Evolutionary conservation across 305 asterid genomes (phyloP).

Genomic region (Fraxinus floribunda): DNA sequence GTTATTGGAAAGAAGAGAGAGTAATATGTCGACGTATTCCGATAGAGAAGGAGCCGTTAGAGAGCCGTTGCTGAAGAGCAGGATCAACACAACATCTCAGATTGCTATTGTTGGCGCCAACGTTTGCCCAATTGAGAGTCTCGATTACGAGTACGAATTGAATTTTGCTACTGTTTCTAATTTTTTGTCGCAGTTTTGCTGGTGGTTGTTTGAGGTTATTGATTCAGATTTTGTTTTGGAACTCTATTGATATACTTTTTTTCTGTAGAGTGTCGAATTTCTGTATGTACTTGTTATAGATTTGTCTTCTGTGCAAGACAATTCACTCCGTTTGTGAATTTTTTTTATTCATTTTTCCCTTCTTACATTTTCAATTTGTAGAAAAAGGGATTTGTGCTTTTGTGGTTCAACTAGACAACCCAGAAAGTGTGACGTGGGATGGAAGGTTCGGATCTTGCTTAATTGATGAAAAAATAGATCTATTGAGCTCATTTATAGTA

Average conservation of each 20-base stretch:
- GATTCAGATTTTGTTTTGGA: neutral
- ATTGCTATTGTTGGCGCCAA: conserved; percentile 91
- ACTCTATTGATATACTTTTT: conserved; percentile 4
- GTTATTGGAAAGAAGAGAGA: conserved; percentile 28
- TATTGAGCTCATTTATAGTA: neutral
- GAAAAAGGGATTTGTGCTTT: neutral
- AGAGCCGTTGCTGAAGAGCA: conserved; percentile 59
- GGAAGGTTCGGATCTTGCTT: neutral
- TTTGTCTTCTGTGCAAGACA: neutral
- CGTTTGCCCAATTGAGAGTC: conserved; percentile 85
- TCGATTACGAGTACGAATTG: conserved; percentile 76
- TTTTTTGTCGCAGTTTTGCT: neutral
- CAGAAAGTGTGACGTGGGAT: neutral
- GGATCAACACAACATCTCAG: conserved; percentile 79
- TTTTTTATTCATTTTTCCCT: neutral
- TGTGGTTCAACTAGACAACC: neutral
- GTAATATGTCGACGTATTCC: conserved; percentile 40
- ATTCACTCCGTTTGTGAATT: neutral
- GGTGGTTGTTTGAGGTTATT: neutral
- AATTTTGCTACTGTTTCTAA: neutral
- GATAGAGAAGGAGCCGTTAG: conserved; percentile 34
- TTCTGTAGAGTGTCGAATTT: neutral
- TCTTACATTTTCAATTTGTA: neutral
- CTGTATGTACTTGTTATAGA: neutral
- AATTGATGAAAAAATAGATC: neutral